Percentiles rank a stretch among this genome's conserved stretches.
phyloP scores from a whole-genome alignment of 2,329 filamentous ascomycete genomes.

The Colletotrichum kahawae region DNA sequence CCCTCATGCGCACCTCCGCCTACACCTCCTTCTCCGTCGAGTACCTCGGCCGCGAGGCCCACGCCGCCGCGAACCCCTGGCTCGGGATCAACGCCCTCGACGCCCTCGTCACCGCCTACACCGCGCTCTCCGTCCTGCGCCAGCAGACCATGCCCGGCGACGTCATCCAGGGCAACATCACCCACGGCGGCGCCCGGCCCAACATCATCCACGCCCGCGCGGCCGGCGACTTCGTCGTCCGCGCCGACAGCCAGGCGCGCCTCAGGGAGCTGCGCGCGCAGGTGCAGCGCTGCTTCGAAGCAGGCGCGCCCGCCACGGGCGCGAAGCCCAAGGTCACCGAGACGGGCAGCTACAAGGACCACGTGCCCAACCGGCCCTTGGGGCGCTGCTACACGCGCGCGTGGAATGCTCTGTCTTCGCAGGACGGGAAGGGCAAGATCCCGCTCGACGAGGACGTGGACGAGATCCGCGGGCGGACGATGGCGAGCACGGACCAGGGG shows the following conservation, averaged over 20 bases:
- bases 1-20: slow-evolving; percentile 57
- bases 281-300: slow-evolving; percentile 46
- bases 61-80: slow-evolving; percentile 63
- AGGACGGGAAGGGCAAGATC: slow-evolving; percentile 27
- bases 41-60: slow-evolving; percentile 59
- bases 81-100: slow-evolving; percentile 65
- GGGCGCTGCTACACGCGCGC: slow-evolving; percentile 48
- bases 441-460: slow-evolving; percentile 43
- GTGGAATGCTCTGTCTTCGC: slow-evolving; percentile 43
- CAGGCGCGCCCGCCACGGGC: slow-evolving; percentile 47
- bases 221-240: slow-evolving; percentile 36
- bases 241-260: slow-evolving; percentile 31
- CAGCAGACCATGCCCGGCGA: slow-evolving; percentile 61
- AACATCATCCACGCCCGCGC: slow-evolving; percentile 62
- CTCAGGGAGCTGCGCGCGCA: slow-evolving; percentile 43
- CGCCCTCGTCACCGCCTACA: slow-evolving; percentile 55
- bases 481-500: slow-evolving; percentile 64
- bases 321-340: slow-evolving; percentile 49
- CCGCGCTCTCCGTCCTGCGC: slow-evolving; percentile 54
- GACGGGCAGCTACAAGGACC: slow-evolving; percentile 54
- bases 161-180: slow-evolving; percentile 56
- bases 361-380: slow-evolving; percentile 58
- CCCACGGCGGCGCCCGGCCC: slow-evolving; percentile 54
- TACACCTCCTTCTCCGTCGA: slow-evolving; percentile 54
- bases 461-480: slow-evolving; percentile 44